Conservation (phyloP, 768 basidiomycete genomes). For the Pulveroboletus frians region DNA sequence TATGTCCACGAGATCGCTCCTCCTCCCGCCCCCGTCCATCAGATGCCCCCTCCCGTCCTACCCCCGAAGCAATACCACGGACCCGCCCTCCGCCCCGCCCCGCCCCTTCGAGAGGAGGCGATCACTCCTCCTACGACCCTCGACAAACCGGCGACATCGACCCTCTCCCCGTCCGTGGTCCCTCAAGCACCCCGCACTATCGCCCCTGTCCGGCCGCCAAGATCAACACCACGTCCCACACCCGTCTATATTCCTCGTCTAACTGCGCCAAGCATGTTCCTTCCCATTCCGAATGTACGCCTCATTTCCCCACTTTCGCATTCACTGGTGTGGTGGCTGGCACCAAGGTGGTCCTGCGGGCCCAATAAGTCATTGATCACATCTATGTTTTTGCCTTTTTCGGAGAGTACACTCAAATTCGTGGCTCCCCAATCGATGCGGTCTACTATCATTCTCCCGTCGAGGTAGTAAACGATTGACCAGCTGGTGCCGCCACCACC, state of each 20-base stretch:
- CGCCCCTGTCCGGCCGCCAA: slow-evolving; percentile 37
- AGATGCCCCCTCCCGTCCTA: slow-evolving; percentile 3
- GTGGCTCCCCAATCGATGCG: neutral
- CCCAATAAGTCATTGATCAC: slow-evolving; percentile 35
- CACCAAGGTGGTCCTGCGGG: slow-evolving; percentile 31
- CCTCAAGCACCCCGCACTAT: slow-evolving; percentile 38
- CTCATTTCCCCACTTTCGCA: slow-evolving; percentile 39
- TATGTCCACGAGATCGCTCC: neutral
- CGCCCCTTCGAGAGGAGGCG: slow-evolving; percentile 22
- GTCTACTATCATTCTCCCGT: neutral
- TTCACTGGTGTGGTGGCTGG: slow-evolving; percentile 59
- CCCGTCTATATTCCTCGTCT: slow-evolving; percentile 62
- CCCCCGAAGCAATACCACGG: neutral
- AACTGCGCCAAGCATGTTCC: slow-evolving; percentile 70
- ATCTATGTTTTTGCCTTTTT: slow-evolving; percentile 27
- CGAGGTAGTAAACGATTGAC: slow-evolving; percentile 6
- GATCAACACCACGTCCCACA: slow-evolving; percentile 9
- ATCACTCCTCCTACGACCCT: slow-evolving; percentile 39
- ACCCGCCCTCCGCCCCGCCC: neutral
- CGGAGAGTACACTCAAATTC: neutral
- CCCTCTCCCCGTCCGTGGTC: slow-evolving; percentile 24
- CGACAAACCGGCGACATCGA: slow-evolving; percentile 54
- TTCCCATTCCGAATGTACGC: slow-evolving; percentile 89
- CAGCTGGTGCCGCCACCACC: slow-evolving; percentile 2
- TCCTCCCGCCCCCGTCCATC: neutral